Evolutionary conservation across 805 yeast genomes (phyloP), one percentile per base, ranked within the genome.

Genomic region (Starmera amethionina): DNA sequence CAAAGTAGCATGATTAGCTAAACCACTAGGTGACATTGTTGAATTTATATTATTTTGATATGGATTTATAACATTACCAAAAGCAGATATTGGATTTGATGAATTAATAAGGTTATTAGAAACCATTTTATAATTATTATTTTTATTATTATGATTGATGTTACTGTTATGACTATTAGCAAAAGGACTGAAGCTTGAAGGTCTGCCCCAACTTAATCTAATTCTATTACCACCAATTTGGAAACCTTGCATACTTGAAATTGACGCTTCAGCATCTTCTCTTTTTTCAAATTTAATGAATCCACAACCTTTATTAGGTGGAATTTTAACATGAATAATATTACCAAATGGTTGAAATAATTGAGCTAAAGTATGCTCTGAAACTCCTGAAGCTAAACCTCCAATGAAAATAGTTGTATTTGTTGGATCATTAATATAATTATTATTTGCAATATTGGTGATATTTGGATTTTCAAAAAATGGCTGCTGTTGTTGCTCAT

Each of bases 391-490:
- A n/a, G 82, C 77, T 32, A 83, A 60, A 0, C 90, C 89, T 4
- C 90, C 90, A 34, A 83, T 80, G 49, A 82, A 83, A 9, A 83
- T 83, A 0, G 93, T 82, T 8, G 89, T 80, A 55, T 81, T 81
- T 39, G 65, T 72, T 3, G 82, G 80, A 49, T 79, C 83, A 15
- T 64, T 52, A 45, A 52, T 22, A 22, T 22, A 22, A 5, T 8
- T 22, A 22, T 22, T 22, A 22, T 22, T 22, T 22, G 27, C 27
- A 22, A 22, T 22, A 22, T 22, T 22, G 27, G 6, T 22, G 7
- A 22, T 7, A 22, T 22, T 22, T 22, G 3, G 27, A 22, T 22
- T 22, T 22, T 22, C 27, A 22, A 22, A 22, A 22, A 4, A 22
- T 22, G 27, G 27, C 6, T 22, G 27, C 5, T 22, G 27, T 22